These are phyloP conservation scores for Cystofilobasidium capitatum DNA, from an alignment of 768 basidiomycete genomes.

Conservation along the genomic window DNA sequence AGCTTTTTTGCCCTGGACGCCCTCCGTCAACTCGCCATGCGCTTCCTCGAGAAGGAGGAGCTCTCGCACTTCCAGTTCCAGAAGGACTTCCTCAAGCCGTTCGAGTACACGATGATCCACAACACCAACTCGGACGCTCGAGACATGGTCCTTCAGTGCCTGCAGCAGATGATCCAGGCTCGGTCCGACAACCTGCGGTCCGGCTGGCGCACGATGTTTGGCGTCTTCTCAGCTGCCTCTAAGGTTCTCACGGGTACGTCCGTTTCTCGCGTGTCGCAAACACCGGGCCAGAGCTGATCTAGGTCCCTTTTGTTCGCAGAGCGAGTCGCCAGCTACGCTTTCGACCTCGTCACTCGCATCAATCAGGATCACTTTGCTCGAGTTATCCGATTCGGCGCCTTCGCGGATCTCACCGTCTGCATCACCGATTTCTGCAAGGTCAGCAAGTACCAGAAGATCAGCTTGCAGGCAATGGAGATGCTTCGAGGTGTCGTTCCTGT, in stretches of 20 bases:
- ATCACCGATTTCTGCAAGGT: slow-evolving; percentile 99
- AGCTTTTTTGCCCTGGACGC: slow-evolving; percentile 95
- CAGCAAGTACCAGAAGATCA: slow-evolving; percentile 98
- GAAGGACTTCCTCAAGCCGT: slow-evolving; percentile 96
- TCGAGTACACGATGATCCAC: slow-evolving; percentile 94
- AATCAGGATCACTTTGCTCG: slow-evolving; percentile 81
- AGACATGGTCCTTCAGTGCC: slow-evolving; percentile 95
- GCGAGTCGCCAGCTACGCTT: slow-evolving; percentile 82
- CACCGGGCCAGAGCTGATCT: background rate
- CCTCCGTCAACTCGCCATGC: slow-evolving; percentile 90
- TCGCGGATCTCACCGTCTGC: slow-evolving; percentile 91
- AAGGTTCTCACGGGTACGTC: slow-evolving; percentile 72
- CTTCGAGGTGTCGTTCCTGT: slow-evolving; percentile 82
- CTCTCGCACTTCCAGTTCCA: slow-evolving; percentile 97
- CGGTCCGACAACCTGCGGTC: slow-evolving; percentile 90
- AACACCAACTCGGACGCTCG: slow-evolving; percentile 91
- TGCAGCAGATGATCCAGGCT: slow-evolving; percentile 98
- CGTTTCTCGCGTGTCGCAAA: no score
- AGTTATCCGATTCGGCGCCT: slow-evolving; percentile 88
- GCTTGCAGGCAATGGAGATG: slow-evolving; percentile 91
- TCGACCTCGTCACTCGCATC: slow-evolving; percentile 85
- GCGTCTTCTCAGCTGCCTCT: slow-evolving; percentile 92
- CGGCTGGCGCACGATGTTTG: slow-evolving; percentile 99
- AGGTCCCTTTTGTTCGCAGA: slow-evolving; percentile 46
- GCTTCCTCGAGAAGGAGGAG: slow-evolving; percentile 98